phyloP scores from a whole-genome alignment of 192 early-diverging fungal species.

The Entomortierella beljakovae region DNA sequence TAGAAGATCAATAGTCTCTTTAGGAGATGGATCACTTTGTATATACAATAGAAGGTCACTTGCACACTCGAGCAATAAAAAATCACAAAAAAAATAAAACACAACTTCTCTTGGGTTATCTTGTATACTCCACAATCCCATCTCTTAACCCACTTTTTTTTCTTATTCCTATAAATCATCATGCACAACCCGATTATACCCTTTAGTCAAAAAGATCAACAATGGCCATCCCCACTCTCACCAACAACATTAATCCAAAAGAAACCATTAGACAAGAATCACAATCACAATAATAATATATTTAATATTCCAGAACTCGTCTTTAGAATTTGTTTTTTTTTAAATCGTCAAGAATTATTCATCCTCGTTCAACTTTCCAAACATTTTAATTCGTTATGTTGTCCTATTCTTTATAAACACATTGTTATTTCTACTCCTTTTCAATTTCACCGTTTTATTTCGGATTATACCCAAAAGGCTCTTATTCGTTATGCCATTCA shows the following conservation, averaged over 20 bases:
- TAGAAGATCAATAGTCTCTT: no score
- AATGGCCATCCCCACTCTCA: background rate
- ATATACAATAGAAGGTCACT: no score
- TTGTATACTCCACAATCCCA: background rate
- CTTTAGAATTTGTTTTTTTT: slow-evolving; percentile 9
- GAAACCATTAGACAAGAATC: no score
- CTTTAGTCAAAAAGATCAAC: background rate
- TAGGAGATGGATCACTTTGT: background rate
- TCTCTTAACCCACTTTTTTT: no score
- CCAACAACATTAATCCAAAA: background rate
- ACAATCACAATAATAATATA: background rate
- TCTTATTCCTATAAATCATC: background rate
- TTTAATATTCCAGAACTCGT: slow-evolving; percentile 49
- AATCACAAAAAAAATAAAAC: background rate
- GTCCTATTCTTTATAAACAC: slow-evolving; percentile 22
- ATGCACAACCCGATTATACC: background rate
- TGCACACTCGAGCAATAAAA: no score
- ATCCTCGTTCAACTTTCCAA: slow-evolving; percentile 10
- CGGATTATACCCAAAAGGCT: background rate
- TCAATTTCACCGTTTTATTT: slow-evolving; percentile 23
- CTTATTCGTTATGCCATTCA: slow-evolving; percentile 4
- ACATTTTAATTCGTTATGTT: slow-evolving; percentile 8
- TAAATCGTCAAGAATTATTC: slow-evolving; percentile 22
- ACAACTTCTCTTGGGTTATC: background rate
- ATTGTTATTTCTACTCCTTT: slow-evolving; percentile 13